A percentile compares a stretch with the other conserved stretches of the same genome.
Conservation (phyloP, 441 rosid species). For the Gossypium gossypioides region DNA sequence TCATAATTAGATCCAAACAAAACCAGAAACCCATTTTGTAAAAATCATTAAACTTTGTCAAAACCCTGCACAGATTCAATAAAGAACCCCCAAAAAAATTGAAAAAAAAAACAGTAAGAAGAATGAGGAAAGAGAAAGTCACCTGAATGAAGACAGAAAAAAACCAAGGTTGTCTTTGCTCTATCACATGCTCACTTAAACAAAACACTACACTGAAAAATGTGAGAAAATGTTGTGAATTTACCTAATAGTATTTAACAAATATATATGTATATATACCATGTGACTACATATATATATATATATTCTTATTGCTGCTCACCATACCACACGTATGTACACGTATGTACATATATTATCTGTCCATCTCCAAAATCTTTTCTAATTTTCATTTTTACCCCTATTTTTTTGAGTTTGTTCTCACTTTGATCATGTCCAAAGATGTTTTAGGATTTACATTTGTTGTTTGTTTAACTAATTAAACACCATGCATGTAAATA, state of each 20-base stretch:
- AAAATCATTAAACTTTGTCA: not conserved
- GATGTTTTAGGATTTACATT: not conserved
- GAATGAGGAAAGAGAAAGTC: not conserved
- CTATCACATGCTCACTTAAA: not conserved
- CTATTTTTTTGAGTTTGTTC: not conserved
- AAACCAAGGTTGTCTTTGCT: not conserved
- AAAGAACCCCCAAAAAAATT: not conserved
- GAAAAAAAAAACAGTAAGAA: not conserved
- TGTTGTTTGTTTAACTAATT: not conserved
- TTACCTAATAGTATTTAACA: not conserved
- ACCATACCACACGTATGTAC: too few relatives aligned
- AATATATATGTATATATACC: not conserved
- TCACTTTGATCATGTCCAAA: not conserved
- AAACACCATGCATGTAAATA: too few relatives aligned
- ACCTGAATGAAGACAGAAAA: slow-evolving; percentile 1
- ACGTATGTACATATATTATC: not conserved
- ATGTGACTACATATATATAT: not conserved
- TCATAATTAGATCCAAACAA: not conserved
- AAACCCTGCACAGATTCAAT: not conserved
- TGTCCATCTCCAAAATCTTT: not conserved
- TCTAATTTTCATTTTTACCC: not conserved
- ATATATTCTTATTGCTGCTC: not conserved
- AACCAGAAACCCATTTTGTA: not conserved
- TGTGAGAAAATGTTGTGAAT: not conserved
- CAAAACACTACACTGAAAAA: not conserved